These are phyloP conservation scores for Pythium dissimile DNA, from an alignment of 352 stramenopile species.

Conservation along the genomic window DNA sequence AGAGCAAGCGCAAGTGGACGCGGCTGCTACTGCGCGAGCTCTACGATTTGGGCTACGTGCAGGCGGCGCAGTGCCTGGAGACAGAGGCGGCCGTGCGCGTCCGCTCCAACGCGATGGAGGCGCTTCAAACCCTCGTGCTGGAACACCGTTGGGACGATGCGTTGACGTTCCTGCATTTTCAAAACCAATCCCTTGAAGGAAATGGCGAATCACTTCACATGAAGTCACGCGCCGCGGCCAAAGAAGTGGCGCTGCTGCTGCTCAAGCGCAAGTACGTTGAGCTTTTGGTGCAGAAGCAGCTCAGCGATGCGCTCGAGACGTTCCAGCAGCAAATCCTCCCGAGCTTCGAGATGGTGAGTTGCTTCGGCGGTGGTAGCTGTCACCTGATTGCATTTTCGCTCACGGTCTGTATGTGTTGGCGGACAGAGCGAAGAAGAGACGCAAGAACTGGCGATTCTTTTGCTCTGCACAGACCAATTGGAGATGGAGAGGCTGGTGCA, in stretches of 20 bases:
- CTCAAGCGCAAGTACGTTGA: conserved; percentile 72
- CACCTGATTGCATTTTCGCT: not conserved
- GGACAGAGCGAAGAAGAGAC: conserved; percentile 41
- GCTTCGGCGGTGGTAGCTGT: too few relatives aligned
- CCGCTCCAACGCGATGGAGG: conserved; percentile 49
- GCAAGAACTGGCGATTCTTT: conserved; percentile 45
- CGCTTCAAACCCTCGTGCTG: conserved; percentile 38
- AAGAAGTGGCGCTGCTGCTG: conserved; percentile 46
- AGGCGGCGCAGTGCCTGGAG: conserved; percentile 45
- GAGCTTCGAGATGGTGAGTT: conserved; percentile 29
- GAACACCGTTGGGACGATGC: conserved; percentile 51
- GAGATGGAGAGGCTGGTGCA: conserved; percentile 33
- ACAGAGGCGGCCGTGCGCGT: conserved; percentile 55
- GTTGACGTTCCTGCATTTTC: conserved; percentile 31
- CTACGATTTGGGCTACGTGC: conserved; percentile 58
- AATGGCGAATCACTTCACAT: conserved; percentile 27
- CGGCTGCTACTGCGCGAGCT: conserved; percentile 71
- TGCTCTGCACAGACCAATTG: conserved; percentile 47
- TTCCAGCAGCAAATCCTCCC: conserved; percentile 72
- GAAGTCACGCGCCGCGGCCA: conserved; percentile 36
- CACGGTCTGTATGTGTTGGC: not conserved
- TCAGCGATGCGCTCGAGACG: conserved; percentile 39
- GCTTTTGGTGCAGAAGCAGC: conserved; percentile 33
- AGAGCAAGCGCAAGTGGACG: conserved; percentile 54
- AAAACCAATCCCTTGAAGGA: not conserved